Conservation (phyloP, 257 asterid species). For the Ocimum tenuiflorum region DNA sequence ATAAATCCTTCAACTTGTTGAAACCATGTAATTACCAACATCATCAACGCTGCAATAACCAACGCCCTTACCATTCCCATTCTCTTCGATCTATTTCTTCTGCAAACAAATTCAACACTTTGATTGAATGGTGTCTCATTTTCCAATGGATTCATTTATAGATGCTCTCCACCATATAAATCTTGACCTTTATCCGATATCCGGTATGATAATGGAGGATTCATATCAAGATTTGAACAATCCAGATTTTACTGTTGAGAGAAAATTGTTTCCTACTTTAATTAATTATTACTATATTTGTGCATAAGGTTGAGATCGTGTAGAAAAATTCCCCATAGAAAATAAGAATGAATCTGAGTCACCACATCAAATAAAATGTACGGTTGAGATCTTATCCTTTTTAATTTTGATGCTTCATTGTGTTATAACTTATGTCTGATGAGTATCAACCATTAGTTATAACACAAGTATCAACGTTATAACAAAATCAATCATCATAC, state of each 20-base stretch:
- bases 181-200: neutral
- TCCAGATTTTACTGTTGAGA: neutral
- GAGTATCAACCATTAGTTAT: too few relatives aligned
- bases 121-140: neutral
- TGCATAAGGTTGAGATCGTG: too few relatives aligned
- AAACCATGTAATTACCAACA: neutral
- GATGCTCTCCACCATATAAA: neutral
- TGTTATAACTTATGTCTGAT: too few relatives aligned
- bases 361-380: too few relatives aligned
- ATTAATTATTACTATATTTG: too few relatives aligned
- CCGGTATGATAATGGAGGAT: neutral
- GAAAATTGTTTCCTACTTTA: too few relatives aligned
- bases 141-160: neutral
- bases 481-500: too few relatives aligned
- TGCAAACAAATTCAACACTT: neutral
- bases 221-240: neutral
- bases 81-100: neutral
- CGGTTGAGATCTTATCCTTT: too few relatives aligned
- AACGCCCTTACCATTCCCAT: neutral
- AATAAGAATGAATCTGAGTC: too few relatives aligned
- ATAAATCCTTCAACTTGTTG: constrained; percentile 7
- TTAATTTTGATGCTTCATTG: too few relatives aligned
- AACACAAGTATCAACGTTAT: too few relatives aligned
- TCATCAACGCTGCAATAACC: neutral
- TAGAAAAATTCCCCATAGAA: too few relatives aligned